Base-by-base conservation (phyloP, 305 asterid species). In the Fraxinus ornus region DNA sequence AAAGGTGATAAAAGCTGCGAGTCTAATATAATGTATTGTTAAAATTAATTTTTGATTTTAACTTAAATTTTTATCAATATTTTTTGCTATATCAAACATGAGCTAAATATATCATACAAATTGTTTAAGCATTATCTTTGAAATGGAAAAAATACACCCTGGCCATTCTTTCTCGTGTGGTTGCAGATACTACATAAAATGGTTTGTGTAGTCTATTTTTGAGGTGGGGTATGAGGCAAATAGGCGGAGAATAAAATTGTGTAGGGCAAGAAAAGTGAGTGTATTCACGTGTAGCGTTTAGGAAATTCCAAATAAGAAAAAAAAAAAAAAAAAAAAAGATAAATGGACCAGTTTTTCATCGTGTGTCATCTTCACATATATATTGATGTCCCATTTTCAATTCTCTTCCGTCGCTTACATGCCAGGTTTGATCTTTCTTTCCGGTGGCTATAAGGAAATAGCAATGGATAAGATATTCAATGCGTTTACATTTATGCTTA, bases 331-430 rank as follows among this genome's bases (percentile, higher is more conserved):
- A 28, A 28, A 28, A 1, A 28, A 28, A 80, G 26, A 30, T 75
- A 24, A 12, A 84, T 80, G 85, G 91, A 83, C 87, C 91, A 82
- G 19, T 75, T 39, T 37, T 64, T 13, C 47, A 44, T n/a, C 4
- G 57, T 35, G 78, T 68, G 83, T 68, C 86, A 85, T 84, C 36
- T 82, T 85, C 92, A 91, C 90, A 87, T 87, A 93, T 89, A 93
- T 21, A 24, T 21, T 3, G 28, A 12, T 89, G 87, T 80, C 74
- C 81, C 81, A 75, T 83, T 81, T 84, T 8, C 81, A 26, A 77
- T 81, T 57, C 85, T 89, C 90, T 86, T 78, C 83, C 44, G 91
- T 92, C 94, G 89, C 91, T 92, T 91, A 71, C 91, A 87, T 85
- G 97, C 84, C 92, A 90, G 93, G 60, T 86, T 86, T 81, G 80